Percentiles rank a stretch among this genome's conserved stretches.
These are phyloP conservation scores for Corymbia maculata DNA, from an alignment of 345 rosid genomes.

Conservation along the genomic window DNA sequence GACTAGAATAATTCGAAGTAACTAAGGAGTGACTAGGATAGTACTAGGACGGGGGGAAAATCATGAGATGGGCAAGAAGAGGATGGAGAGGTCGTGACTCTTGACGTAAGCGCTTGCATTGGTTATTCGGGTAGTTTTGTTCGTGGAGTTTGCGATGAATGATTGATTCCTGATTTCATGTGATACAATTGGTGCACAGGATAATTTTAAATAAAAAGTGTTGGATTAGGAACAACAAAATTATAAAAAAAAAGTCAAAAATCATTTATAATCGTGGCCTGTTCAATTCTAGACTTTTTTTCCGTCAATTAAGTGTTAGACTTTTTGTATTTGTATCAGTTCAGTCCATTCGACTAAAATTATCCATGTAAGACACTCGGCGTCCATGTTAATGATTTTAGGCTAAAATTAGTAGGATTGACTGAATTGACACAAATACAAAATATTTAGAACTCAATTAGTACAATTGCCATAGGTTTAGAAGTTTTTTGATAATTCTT, in stretches of 20 bases:
- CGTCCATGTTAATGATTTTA: too few species aligned
- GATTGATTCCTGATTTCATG: background rate
- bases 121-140: background rate
- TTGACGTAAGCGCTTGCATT: background rate
- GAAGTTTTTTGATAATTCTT: accelerated
- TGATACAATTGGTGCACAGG: background rate
- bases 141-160: background rate
- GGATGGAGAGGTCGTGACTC: background rate
- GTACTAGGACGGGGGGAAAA: background rate
- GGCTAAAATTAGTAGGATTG: too few species aligned
- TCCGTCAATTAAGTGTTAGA: too few species aligned
- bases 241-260: too few species aligned
- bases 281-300: accelerated
- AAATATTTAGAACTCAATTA: accelerated
- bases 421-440: too few species aligned
- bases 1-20: background rate
- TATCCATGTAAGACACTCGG: too few species aligned
- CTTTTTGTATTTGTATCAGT: too few species aligned
- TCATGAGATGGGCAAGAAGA: background rate
- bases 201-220: background rate
- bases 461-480: too few species aligned
- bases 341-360: accelerated
- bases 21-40: background rate
- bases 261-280: too few species aligned
- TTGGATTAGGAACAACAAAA: background rate